Evolutionary conservation across 176 grass and related monocot genomes (phyloP), one percentile per base, ranked within the genome.

Genomic region (Zoysia japonica): DNA sequence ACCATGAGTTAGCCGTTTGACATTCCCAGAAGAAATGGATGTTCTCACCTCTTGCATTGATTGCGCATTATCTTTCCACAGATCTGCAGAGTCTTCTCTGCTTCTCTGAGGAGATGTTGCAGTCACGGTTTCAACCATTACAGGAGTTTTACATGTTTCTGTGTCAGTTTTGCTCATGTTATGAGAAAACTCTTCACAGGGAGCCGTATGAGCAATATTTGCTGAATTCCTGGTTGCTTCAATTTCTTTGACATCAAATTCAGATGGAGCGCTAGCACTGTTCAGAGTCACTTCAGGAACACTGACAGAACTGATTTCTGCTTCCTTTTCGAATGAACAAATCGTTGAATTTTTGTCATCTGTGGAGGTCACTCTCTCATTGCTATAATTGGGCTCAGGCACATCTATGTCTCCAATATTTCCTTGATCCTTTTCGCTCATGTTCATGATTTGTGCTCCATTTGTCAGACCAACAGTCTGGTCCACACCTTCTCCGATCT

Each of bases 321-420:
- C 11, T 35, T 69, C 44, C 41, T 61, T 83, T 68, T 76, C 35
- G 48, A 36, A 20, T 41, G 44, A 0, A 38, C 49, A 17, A 40
- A 41, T 1, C 63, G 39, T 42, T 40, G 28, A 76, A 28, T 36
- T 49, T 60, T 0, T 76, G 40, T 60, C 41, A 52, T 68, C 61
- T 50, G 52, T 44, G 48, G 10, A 53, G 10, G 28, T 15, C 17
- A 5, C 19, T 35, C 42, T 61, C 64, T 84, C 63, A 42, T 68
- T 17, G 39, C 15, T 28, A 77, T 20, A 61, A 19, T 16, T 70
- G n/a, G 5, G 37, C 8, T 77, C 72, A 70, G 54, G 42, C 2
- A 36, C 42, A 70, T 84, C 74, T 62, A 62, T 44, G 35, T 77
- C 45, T 70, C 45, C 12, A 84, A 70, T 57, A 37, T 62, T 61